Percentiles rank a stretch among this genome's conserved stretches.
These are phyloP conservation scores for Brassica cretica DNA, from an alignment of 345 rosid genomes.

Conservation along the genomic window DNA sequence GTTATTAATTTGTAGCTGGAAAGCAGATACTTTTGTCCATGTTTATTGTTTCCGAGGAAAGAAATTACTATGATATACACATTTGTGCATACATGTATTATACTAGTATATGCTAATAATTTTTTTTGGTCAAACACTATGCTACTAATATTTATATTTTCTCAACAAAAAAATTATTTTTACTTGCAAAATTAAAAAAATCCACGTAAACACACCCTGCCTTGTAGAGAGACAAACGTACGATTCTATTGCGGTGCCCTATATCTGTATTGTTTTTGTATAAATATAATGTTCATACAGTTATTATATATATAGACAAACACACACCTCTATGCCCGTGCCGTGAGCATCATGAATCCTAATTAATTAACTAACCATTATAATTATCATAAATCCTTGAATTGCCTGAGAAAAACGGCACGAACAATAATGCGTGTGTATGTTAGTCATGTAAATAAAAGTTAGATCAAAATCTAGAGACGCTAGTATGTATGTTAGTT, in stretches of 20 bases:
- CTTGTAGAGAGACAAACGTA: slow-evolving; percentile 36
- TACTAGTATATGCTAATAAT: not conserved
- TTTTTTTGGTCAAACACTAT: too few species aligned
- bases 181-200: not conserved
- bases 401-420: slow-evolving; percentile 30
- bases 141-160: not conserved
- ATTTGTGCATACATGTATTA: slow-evolving; percentile 3
- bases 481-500: not conserved
- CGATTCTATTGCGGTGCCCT: slow-evolving; percentile 38
- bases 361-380: slow-evolving; percentile 18
- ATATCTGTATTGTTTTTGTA: slow-evolving; percentile 31
- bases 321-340: slow-evolving; percentile 38
- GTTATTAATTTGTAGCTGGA: slow-evolving; percentile 39
- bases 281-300: slow-evolving; percentile 13
- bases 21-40: slow-evolving; percentile 42
- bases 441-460: slow-evolving; percentile 21
- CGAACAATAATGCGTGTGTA: slow-evolving; percentile 8
- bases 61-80: slow-evolving; percentile 27
- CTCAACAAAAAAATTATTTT: too few species aligned
- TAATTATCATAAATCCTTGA: not conserved
- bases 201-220: slow-evolving; percentile 23
- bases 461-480: slow-evolving; percentile 5
- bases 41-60: slow-evolving; percentile 34
- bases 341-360: slow-evolving; percentile 41
- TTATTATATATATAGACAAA: slow-evolving; percentile 20